phyloP scores from a whole-genome alignment of 2,329 filamentous ascomycete species.

The Penicillium oxalicum region DNA sequence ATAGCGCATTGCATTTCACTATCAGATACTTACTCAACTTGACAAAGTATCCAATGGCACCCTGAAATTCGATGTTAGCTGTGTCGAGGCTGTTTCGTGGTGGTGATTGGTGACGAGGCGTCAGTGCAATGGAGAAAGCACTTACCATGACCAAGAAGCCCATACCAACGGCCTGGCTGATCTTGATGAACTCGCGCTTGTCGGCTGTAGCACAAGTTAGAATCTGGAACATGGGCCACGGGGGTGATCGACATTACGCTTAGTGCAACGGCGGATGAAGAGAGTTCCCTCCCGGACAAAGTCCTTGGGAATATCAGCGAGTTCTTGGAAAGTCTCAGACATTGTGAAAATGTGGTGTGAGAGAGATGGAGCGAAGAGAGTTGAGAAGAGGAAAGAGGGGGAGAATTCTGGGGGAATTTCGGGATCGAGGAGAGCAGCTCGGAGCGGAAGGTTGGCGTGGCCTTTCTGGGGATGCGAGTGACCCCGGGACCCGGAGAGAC shows the following conservation, averaged over 20 bases:
- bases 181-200: conserved; percentile 56
- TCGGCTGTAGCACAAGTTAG: conserved; percentile 42
- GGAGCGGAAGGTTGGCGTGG: conserved; percentile 9
- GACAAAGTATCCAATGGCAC: conserved; percentile 55
- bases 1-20: not conserved
- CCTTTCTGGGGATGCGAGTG: conserved; percentile 3
- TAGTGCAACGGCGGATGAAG: conserved; percentile 46
- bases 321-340: conserved; percentile 56
- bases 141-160: conserved; percentile 53
- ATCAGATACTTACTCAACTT: conserved; percentile 48
- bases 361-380: not conserved
- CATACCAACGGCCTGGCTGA: conserved; percentile 55
- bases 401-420: not conserved
- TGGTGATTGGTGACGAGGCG: not conserved
- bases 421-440: conserved; percentile 2
- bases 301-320: conserved; percentile 53
- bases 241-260: conserved; percentile 35
- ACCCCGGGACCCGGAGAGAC: not conserved
- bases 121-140: not conserved
- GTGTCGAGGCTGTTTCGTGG: not conserved
- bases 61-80: conserved; percentile 23
- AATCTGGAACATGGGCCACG: not conserved
- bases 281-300: conserved; percentile 48
- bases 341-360: conserved; percentile 25
- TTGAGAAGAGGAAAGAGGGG: not conserved